Conservation (phyloP, 2,329 filamentous ascomycete genomes). For the Paraconiothyrium brasiliense region DNA sequence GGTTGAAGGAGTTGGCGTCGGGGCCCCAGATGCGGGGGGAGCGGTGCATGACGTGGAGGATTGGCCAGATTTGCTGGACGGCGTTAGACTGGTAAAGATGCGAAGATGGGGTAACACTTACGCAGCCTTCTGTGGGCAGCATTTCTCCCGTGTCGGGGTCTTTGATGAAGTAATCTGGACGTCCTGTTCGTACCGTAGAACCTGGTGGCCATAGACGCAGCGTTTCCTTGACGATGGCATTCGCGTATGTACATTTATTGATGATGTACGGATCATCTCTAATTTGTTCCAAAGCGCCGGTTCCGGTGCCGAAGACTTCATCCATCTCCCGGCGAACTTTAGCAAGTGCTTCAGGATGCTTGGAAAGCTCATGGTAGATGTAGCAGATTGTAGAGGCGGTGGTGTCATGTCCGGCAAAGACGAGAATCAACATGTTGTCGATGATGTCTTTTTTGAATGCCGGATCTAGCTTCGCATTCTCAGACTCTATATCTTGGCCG, state of each 20-base stretch:
- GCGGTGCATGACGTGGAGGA: constrained; percentile 23
- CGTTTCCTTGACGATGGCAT: constrained; percentile 45
- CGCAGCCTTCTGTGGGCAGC: constrained; percentile 31
- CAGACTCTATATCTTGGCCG: constrained; percentile 26
- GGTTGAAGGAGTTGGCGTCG: constrained; percentile 26
- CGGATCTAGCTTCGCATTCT: constrained; percentile 30
- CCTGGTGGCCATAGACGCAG: constrained; percentile 42
- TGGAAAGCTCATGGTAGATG: constrained; percentile 32
- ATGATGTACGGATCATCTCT: constrained; percentile 34
- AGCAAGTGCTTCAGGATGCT: constrained; percentile 29
- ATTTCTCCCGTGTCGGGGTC: constrained; percentile 32
- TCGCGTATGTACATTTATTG: constrained; percentile 42
- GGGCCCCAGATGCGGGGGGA: constrained; percentile 26
- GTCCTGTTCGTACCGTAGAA: constrained; percentile 38
- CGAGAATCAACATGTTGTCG: constrained; percentile 33
- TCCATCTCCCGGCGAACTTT: constrained; percentile 41
- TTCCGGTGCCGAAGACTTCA: constrained; percentile 35
- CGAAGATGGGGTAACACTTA: no score
- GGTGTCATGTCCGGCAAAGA: constrained; percentile 33
- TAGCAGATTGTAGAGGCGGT: constrained; percentile 44
- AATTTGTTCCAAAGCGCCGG: constrained; percentile 26
- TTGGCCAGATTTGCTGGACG: constrained; percentile 18
- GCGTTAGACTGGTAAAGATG: no score
- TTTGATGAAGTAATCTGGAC: constrained; percentile 25
- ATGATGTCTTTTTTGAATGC: constrained; percentile 34